Conservation (phyloP, 768 basidiomycete genomes). For the Tephrocybe sp. region DNA sequence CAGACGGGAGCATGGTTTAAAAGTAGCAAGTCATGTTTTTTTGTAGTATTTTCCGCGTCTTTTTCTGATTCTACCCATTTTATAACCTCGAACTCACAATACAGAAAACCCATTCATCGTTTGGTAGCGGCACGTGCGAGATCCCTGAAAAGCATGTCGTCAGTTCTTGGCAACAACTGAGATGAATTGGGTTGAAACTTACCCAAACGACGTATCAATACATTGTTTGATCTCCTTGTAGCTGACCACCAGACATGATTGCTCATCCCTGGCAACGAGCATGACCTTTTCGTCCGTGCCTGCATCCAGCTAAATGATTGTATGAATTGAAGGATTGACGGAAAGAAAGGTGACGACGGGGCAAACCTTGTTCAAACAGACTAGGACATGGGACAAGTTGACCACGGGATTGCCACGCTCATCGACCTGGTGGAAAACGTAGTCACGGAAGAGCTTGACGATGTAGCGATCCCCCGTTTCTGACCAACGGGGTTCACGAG, state of each 20-base stretch:
- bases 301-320: constrained; percentile 70
- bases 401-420: constrained; percentile 87
- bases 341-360: not conserved
- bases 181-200: constrained; percentile 25
- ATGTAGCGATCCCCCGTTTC: constrained; percentile 98
- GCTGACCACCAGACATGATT: constrained; percentile 91
- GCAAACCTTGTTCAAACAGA: constrained; percentile 89
- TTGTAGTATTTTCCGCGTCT: constrained; percentile 32
- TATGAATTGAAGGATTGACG: not conserved
- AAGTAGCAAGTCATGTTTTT: constrained; percentile 25
- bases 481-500: constrained; percentile 95
- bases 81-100: constrained; percentile 22
- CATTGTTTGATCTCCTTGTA: constrained; percentile 91
- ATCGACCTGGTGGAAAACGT: constrained; percentile 97
- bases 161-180: not conserved
- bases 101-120: constrained; percentile 9
- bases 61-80: constrained; percentile 70
- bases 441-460: constrained; percentile 97
- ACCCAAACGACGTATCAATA: constrained; percentile 84
- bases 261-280: constrained; percentile 94
- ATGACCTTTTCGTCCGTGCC: constrained; percentile 94
- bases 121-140: constrained; percentile 36
- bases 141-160: constrained; percentile 31
- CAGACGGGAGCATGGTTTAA: not conserved
- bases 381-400: constrained; percentile 87